Evolutionary conservation across 2,329 filamentous ascomycete genomes (phyloP), one percentile per base, ranked within the genome.

Genomic region (Paracoccidioides brasiliensis): DNA sequence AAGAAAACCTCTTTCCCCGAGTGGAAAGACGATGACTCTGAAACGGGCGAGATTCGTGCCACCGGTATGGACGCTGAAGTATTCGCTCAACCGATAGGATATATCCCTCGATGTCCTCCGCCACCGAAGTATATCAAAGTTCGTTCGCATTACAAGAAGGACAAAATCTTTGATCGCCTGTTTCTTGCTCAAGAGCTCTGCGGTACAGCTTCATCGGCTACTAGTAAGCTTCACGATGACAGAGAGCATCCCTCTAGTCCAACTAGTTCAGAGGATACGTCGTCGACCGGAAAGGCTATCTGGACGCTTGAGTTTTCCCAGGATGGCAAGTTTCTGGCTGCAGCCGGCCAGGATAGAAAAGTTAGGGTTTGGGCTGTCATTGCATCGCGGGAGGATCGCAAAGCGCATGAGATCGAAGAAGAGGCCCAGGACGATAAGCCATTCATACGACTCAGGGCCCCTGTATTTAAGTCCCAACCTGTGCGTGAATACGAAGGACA

Each of bases 301-400:
- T 98, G 93, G 93, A 85, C 91, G 0, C 82, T 88, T 60, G 88
- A 93, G 64, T 97, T 97, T 65, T 97, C 91, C 65, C 85, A 85
- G 58, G 91, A 97, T 72, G 93, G 93, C 4, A 87, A 79, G 64
- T 95, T 90, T 67, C 76, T 98, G 15, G 93, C 93, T 5, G 89
- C 89, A n/a, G 93, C 87, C 9, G 93, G 93, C 3, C 88, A 91
- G 62, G 93, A 97, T 67, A 82, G 82, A 60, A 79, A 90, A 14
- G 83, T 98, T 9, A 80, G 91, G 15, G 81, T 97, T 14, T 98
- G 91, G 86, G 83, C 86, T 1, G 90, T 97, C 3, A 82, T 98
- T 42, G 82, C 88, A 3, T 91, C 84, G 0, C 75, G 82, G 0
- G 89, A 95, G 57, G 90, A 96, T 66, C 81, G 93, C 14, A 78